Evolutionary conservation across 1,139 yeast genomes (phyloP), one percentile per base, ranked within the genome.

Genomic region (Diutina sp.): DNA sequence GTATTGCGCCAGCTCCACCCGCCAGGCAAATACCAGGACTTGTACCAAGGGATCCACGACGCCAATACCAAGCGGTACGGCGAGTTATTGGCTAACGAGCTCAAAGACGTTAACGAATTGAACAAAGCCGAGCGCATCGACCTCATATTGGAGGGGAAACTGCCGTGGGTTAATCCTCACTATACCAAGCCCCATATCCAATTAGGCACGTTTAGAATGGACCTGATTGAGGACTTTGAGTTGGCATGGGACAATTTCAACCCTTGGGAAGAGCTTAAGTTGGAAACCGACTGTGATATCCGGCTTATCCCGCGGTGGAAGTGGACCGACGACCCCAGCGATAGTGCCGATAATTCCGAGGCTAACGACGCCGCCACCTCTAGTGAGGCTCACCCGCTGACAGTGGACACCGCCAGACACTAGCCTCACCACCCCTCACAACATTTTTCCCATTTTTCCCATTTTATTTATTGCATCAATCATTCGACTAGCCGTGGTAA

Each of bases 231-330:
- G 29, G 78, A 75, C 18, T 73, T 76, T 56, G 78, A 76, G 38
- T 64, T 67, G 66, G 76, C 72, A n/a, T 76, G 80, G 80, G 61
- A 68, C 45, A 73, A 71, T 58, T 75, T 76, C 58, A 80, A 79
- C 58, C 84, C 84, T 0, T 80, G 84, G 84, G 76, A 71, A 21
- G 78, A 75, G 58, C 66, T 80, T 58, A 74, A 72, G 57, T 60
- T 68, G 35, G 83, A 79, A 56, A 76, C 80, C 3, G 63, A 61
- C 51, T 73, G 68, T 58, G 77, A 76, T 55, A 73, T 79, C 29
- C 66, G 81, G 56, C 68, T 78, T 56, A 72, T 79, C 21, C 82
- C 83, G 1, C 66, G 68, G 41, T 35, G 41, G 41, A 35, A 12
- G n/a, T 35, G 41, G 41, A 11, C 41, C 41, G 41, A 35, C n/a